Evolutionary conservation across 345 rosid species (phyloP).

Genomic region (Boechera divaricarpa): DNA sequence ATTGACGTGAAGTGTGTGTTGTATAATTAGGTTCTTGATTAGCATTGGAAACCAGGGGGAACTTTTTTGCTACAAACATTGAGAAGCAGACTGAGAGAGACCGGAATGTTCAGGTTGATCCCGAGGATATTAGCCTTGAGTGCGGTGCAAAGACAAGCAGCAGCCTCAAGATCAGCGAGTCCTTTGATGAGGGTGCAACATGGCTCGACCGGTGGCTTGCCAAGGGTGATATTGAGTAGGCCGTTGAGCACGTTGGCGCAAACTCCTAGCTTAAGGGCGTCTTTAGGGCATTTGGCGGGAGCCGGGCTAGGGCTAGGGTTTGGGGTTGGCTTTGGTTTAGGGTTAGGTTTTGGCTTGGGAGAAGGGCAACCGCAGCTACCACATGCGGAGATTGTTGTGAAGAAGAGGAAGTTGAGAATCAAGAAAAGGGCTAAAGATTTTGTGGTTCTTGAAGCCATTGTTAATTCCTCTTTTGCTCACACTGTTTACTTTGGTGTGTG

Average conservation of each 20-base stretch:
- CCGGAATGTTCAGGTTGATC: slow-evolving; percentile 49
- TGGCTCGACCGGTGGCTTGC: slow-evolving; percentile 50
- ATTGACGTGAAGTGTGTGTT: slow-evolving; percentile 15
- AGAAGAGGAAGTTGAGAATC: slow-evolving; percentile 58
- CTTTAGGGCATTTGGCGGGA: slow-evolving; percentile 46
- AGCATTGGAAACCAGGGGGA: slow-evolving; percentile 54
- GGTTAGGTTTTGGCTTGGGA: slow-evolving; percentile 52
- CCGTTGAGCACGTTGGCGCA: slow-evolving; percentile 51
- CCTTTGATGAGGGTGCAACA: slow-evolving; percentile 55
- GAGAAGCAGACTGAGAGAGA: slow-evolving; percentile 54
- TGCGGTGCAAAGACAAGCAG: slow-evolving; percentile 65
- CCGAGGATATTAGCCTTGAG: slow-evolving; percentile 58
- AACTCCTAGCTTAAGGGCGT: slow-evolving; percentile 54
- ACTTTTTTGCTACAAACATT: slow-evolving; percentile 49
- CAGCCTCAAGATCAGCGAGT: slow-evolving; percentile 60
- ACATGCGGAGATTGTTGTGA: slow-evolving; percentile 51
- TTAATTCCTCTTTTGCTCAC: neutral
- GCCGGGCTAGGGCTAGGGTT: slow-evolving; percentile 44
- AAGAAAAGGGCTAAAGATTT: slow-evolving; percentile 57
- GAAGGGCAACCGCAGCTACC: slow-evolving; percentile 53
- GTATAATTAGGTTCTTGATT: slow-evolving; percentile 35
- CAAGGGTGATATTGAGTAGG: slow-evolving; percentile 49
- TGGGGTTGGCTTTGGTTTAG: slow-evolving; percentile 46
- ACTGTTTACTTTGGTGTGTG: slow-evolving; percentile 9
- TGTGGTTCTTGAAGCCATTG: slow-evolving; percentile 58